Evolutionary conservation across 2,329 filamentous ascomycete genomes (phyloP).

Genomic region (Cryphonectria nitschkei): DNA sequence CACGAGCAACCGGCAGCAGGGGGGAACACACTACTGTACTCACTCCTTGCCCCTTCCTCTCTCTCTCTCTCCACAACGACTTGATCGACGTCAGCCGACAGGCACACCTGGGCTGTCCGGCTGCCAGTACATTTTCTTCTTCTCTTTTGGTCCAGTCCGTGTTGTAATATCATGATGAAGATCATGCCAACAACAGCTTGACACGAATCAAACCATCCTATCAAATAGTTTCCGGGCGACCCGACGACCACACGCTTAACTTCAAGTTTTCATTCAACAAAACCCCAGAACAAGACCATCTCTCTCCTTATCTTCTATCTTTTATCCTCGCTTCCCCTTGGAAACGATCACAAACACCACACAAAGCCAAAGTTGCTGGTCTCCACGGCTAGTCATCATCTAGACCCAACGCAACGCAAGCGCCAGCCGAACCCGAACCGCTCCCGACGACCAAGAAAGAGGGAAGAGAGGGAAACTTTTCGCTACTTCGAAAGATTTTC

Average conservation of each 20-base stretch:
- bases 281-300: not conserved
- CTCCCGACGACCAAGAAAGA: not conserved
- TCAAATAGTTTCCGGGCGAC: not conserved
- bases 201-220: not conserved
- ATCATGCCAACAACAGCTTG: not conserved
- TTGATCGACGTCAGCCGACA: slow-evolving; percentile 16
- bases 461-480: not conserved
- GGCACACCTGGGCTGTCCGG: slow-evolving; percentile 8
- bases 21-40: not conserved
- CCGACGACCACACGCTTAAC: not conserved
- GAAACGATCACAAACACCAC: not conserved
- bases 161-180: slow-evolving; percentile 1
- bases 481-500: not conserved
- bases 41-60: not conserved
- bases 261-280: not conserved
- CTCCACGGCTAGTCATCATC: slow-evolving; percentile 4
- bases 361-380: not conserved
- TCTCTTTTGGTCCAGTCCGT: not conserved
- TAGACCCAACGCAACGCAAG: not conserved
- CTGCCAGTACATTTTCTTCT: not conserved
- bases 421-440: slow-evolving; percentile 1
- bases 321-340: not conserved
- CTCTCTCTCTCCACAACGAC: slow-evolving; percentile 5
- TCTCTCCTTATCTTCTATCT: not conserved
- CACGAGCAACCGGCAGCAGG: not conserved